Evolutionary conservation across 139 green algal genomes (phyloP).

Genomic region (Trebouxia sp.): DNA sequence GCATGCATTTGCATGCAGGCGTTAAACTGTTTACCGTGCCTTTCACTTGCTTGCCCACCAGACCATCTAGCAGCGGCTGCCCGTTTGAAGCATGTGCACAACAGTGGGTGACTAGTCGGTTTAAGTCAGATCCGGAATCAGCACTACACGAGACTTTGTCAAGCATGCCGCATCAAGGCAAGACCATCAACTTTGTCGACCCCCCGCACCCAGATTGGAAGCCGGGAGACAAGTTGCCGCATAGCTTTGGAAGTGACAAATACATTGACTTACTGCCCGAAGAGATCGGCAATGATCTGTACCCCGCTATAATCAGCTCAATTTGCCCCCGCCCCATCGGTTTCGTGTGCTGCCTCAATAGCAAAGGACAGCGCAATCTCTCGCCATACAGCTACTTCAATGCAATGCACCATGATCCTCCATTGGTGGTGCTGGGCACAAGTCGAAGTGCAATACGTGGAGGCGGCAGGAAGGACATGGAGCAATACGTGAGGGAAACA

Average conservation of each 20-base stretch:
- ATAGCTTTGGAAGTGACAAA: slow-evolving; percentile 37
- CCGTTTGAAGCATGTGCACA: not conserved
- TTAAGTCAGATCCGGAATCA: no score
- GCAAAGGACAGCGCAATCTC: slow-evolving; percentile 63
- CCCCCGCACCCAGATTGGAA: slow-evolving; percentile 60
- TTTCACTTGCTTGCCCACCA: no score
- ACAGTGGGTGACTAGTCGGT: no score
- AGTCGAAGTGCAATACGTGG: slow-evolving; percentile 43
- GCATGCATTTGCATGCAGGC: no score
- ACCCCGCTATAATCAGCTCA: slow-evolving; percentile 69
- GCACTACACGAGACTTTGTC: no score
- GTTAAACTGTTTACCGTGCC: no score
- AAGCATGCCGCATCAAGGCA: slow-evolving; percentile 14
- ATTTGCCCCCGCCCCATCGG: slow-evolving; percentile 85
- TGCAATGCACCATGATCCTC: slow-evolving; percentile 79
- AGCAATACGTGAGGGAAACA: slow-evolving; percentile 64
- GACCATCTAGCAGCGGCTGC: no score
- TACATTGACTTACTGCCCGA: slow-evolving; percentile 38
- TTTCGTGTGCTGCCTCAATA: slow-evolving; percentile 72
- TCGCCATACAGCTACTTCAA: slow-evolving; percentile 92
- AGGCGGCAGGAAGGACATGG: slow-evolving; percentile 79
- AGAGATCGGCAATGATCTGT: slow-evolving; percentile 28
- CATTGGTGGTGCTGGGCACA: slow-evolving; percentile 47
- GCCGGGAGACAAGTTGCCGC: slow-evolving; percentile 49
- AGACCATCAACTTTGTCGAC: slow-evolving; percentile 2